These are phyloP conservation scores for Hypoxylon sp. DNA, from an alignment of 2,329 filamentous ascomycete species.

Conservation along the genomic window DNA sequence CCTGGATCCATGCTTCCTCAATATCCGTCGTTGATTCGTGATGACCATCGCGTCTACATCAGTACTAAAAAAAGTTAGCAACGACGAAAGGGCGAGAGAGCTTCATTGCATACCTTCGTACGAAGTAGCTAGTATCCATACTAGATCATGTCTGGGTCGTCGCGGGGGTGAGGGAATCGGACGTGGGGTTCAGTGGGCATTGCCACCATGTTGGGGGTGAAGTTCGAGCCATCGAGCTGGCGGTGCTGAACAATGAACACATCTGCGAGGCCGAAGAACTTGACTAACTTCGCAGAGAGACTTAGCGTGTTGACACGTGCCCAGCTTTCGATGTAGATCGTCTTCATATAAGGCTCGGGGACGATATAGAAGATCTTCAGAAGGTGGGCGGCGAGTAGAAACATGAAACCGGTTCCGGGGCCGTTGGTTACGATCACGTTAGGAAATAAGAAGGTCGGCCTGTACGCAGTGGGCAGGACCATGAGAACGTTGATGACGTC, in stretches of 20 bases:
- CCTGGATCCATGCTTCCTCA: not conserved
- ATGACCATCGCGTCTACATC: not conserved
- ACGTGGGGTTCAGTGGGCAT: constrained; percentile 17
- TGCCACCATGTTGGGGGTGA: constrained; percentile 26
- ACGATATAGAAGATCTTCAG: constrained; percentile 61
- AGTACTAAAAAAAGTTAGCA: not conserved
- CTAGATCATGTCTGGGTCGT: not conserved
- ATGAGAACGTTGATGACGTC: constrained; percentile 69
- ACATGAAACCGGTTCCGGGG: constrained; percentile 85
- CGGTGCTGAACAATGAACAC: constrained; percentile 86
- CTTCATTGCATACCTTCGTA: not conserved
- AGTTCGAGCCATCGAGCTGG: constrained; percentile 55
- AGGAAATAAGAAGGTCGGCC: constrained; percentile 64
- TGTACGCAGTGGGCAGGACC: constrained; percentile 45
- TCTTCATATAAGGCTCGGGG: constrained; percentile 70
- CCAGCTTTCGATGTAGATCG: constrained; percentile 93
- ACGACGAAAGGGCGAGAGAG: not conserved
- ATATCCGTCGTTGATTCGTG: not conserved
- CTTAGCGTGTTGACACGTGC: constrained; percentile 86
- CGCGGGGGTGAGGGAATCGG: not conserved
- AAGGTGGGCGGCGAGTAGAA: constrained; percentile 65
- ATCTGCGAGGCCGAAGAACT: constrained; percentile 74
- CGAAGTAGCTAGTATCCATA: not conserved
- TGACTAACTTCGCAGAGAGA: constrained; percentile 82
- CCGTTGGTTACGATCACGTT: constrained; percentile 88